phyloP scores from a whole-genome alignment of 1,284 basidiomycete genomes.

The Heterobasidion occidentale region DNA sequence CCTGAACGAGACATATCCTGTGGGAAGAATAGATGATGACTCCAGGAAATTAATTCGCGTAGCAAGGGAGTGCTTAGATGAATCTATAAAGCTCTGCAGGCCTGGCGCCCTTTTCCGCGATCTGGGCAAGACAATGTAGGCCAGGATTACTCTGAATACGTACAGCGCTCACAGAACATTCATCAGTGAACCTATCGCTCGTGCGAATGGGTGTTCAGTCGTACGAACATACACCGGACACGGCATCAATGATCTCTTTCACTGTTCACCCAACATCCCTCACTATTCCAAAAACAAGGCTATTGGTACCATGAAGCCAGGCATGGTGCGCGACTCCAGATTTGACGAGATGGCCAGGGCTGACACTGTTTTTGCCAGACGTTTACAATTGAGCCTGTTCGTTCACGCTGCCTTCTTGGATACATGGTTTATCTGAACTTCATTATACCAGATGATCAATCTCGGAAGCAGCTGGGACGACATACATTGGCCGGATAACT shows the following conservation, averaged over 20 bases:
- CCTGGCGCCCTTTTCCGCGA: constrained; percentile 85
- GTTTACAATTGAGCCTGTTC: constrained; percentile 77
- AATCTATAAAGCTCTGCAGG: constrained; percentile 85
- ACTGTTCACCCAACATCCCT: constrained; percentile 67
- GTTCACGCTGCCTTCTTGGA: constrained; percentile 23
- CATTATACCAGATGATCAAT: constrained; percentile 76
- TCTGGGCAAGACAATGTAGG: constrained; percentile 75
- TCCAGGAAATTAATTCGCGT: constrained; percentile 76
- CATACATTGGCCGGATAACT: constrained; percentile 83
- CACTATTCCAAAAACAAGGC: constrained; percentile 86
- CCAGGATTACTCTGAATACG: constrained; percentile 10
- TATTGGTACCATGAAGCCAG: constrained; percentile 75
- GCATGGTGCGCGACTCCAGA: constrained; percentile 50
- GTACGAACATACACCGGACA: constrained; percentile 90
- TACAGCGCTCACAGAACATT: background rate
- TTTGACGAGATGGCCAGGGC: background rate
- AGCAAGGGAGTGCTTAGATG: constrained; percentile 77
- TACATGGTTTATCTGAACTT: constrained; percentile 8
- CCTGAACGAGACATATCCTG: constrained; percentile 86
- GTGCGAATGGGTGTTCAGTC: constrained; percentile 73
- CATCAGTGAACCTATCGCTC: constrained; percentile 72
- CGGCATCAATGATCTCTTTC: constrained; percentile 84
- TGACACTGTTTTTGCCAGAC: constrained; percentile 27
- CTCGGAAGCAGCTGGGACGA: constrained; percentile 67
- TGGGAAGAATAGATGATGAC: constrained; percentile 81